These are phyloP conservation scores for Periglandula ipomoeae DNA, from an alignment of 2,329 filamentous ascomycete species.

Conservation along the genomic window DNA sequence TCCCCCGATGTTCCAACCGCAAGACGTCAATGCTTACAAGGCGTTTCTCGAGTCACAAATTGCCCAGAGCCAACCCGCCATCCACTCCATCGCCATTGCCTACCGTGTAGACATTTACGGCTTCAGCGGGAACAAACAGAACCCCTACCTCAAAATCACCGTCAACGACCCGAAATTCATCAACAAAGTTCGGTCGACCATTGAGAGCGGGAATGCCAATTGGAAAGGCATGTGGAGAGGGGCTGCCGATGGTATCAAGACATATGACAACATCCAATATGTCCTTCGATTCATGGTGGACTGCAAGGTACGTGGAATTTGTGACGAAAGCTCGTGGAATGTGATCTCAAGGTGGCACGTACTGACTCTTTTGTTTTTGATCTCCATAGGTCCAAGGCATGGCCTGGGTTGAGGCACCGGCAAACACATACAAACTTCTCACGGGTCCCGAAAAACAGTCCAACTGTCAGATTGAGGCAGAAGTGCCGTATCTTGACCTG, in stretches of 20 bases:
- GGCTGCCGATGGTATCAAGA: conserved; percentile 63
- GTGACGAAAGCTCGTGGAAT: background rate
- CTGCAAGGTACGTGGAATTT: conserved; percentile 51
- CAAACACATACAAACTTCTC: conserved; percentile 63
- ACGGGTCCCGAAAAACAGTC: conserved; percentile 60
- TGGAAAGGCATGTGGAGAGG: conserved; percentile 84
- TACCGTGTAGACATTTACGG: conserved; percentile 88
- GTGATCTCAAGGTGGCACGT: background rate
- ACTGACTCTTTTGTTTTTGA: conserved; percentile 10
- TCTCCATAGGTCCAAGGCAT: conserved; percentile 67
- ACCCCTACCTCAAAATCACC: conserved; percentile 86
- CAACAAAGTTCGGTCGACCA: conserved; percentile 24
- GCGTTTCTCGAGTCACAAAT: conserved; percentile 71
- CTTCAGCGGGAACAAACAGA: conserved; percentile 88
- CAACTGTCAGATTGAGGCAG: conserved; percentile 92
- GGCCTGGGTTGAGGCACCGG: conserved; percentile 89
- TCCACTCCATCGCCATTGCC: conserved; percentile 72
- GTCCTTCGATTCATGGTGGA: conserved; percentile 97
- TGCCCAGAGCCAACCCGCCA: conserved; percentile 61
- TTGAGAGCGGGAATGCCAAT: conserved; percentile 71
- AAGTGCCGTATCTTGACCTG: conserved; percentile 71
- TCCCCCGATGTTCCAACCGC: conserved; percentile 67
- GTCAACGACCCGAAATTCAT: conserved; percentile 61
- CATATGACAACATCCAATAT: conserved; percentile 94
- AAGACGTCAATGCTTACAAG: conserved; percentile 72